Percentiles rank a stretch among this genome's conserved stretches.
These are phyloP conservation scores for Aphanocladium album DNA, from an alignment of 2,329 filamentous ascomycete species.

Conservation along the genomic window DNA sequence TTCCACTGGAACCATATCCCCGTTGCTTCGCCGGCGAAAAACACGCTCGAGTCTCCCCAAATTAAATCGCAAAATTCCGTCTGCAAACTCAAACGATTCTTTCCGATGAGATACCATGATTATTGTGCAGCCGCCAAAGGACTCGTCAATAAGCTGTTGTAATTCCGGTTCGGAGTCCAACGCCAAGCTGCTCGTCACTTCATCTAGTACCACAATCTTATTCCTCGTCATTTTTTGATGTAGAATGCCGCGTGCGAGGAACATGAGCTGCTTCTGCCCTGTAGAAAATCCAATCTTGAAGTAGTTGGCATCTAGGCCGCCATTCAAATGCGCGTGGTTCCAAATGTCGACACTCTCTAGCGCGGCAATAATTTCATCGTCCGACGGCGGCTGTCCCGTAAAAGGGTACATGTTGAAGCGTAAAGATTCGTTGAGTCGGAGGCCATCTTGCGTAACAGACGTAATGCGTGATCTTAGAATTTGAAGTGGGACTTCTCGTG, in stretches of 20 bases:
- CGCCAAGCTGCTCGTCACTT: conserved; percentile 1
- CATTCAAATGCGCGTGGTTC: conserved; percentile 34
- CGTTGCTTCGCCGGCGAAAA: not conserved
- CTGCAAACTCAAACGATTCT: not conserved
- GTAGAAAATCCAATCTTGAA: not conserved
- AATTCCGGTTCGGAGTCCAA: not conserved
- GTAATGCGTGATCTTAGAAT: conserved; percentile 24
- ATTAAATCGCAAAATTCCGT: not conserved
- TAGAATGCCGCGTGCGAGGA: conserved; percentile 1
- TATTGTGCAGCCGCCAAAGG: not conserved
- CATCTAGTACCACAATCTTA: conserved; percentile 6
- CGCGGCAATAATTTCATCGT: not conserved
- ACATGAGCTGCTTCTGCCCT: conserved; percentile 1
- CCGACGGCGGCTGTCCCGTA: not conserved
- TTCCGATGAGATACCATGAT: not conserved
- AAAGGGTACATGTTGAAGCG: conserved; percentile 12
- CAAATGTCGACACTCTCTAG: not conserved
- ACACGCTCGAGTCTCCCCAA: not conserved
- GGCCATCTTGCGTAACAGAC: conserved; percentile 23
- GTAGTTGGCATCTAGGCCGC: conserved; percentile 5
- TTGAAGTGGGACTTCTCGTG: not conserved
- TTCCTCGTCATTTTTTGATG: not conserved
- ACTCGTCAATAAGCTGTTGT: not conserved
- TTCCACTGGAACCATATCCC: too few species aligned
- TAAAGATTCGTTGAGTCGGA: not conserved